phyloP scores from a whole-genome alignment of 2,329 filamentous ascomycete species.

The Rasamsonia emersonii region DNA sequence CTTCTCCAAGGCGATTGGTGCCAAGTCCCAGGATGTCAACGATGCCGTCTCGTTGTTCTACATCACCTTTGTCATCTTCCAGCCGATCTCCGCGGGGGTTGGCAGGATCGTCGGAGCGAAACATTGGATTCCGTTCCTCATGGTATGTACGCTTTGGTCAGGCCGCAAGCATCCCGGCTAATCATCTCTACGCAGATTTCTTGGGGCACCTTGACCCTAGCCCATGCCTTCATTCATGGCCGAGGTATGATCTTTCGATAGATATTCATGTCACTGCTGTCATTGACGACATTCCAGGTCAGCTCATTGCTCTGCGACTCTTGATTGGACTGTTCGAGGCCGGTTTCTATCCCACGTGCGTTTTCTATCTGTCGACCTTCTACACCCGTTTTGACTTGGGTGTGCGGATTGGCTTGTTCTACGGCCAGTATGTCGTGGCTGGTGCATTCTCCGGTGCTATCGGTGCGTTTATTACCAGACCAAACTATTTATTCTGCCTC shows the following conservation, averaged over 20 bases:
- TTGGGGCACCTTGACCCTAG: neutral
- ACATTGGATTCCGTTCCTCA: constrained; percentile 48
- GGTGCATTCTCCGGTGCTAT: constrained; percentile 51
- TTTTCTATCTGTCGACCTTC: constrained; percentile 50
- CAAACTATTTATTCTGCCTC: too few relatives aligned
- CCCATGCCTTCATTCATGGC: neutral
- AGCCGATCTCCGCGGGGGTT: constrained; percentile 44
- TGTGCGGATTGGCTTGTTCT: constrained; percentile 46
- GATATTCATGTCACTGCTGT: too few relatives aligned
- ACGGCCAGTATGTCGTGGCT: constrained; percentile 49
- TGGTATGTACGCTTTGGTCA: constrained; percentile 48
- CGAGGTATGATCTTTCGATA: neutral
- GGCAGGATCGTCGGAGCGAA: constrained; percentile 38
- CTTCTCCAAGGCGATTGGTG: constrained; percentile 49
- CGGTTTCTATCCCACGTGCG: constrained; percentile 52
- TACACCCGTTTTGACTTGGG: constrained; percentile 52
- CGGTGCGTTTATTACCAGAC: constrained; percentile 44
- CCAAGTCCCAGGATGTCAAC: constrained; percentile 46
- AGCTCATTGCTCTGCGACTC: neutral
- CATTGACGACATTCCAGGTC: too few relatives aligned
- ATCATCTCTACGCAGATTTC: neutral
- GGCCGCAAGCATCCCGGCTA: too few relatives aligned
- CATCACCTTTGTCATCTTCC: constrained; percentile 48
- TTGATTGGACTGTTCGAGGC: constrained; percentile 21
- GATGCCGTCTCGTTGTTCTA: constrained; percentile 50